Conservation (phyloP, 1,139 yeast species). For the Yamadazyma taylorii region DNA sequence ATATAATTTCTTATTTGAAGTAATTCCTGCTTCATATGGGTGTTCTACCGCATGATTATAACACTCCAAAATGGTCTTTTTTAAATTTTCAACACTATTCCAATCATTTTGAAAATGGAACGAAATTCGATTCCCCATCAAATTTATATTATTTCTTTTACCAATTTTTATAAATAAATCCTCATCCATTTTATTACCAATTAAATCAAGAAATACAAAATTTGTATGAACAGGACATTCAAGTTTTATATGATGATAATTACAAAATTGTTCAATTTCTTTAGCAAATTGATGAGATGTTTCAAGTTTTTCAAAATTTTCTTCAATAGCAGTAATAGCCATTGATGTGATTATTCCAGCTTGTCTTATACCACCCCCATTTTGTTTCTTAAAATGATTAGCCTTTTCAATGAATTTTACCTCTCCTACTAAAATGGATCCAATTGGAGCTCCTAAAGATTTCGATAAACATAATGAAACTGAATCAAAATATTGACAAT, state of each 20-base stretch:
- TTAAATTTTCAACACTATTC: slow-evolving; percentile 65
- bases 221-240: slow-evolving; percentile 83
- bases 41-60: slow-evolving; percentile 29
- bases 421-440: slow-evolving; percentile 41
- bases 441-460: slow-evolving; percentile 48
- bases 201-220: slow-evolving; percentile 76
- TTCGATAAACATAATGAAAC: slow-evolving; percentile 48
- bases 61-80: slow-evolving; percentile 55
- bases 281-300: slow-evolving; percentile 69
- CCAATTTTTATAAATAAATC: slow-evolving; percentile 56
- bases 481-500: slow-evolving; percentile 42
- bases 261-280: slow-evolving; percentile 63
- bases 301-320: slow-evolving; percentile 62
- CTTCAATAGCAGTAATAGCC: slow-evolving; percentile 74
- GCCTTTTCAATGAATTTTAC: slow-evolving; percentile 38
- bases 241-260: slow-evolving; percentile 46
- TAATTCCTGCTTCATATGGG: slow-evolving; percentile 21
- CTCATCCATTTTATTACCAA: slow-evolving; percentile 59
- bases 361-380: slow-evolving; percentile 51
- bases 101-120: slow-evolving; percentile 79
- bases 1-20: slow-evolving; percentile 16
- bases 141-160: slow-evolving; percentile 57
- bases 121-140: slow-evolving; percentile 77
- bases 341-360: slow-evolving; percentile 40
- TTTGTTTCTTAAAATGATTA: slow-evolving; percentile 48